A percentile compares a stretch with the other conserved stretches of the same genome.
phyloP scores from a whole-genome alignment of 2,329 filamentous ascomycete genomes.

The Paecilomyces sp. region DNA sequence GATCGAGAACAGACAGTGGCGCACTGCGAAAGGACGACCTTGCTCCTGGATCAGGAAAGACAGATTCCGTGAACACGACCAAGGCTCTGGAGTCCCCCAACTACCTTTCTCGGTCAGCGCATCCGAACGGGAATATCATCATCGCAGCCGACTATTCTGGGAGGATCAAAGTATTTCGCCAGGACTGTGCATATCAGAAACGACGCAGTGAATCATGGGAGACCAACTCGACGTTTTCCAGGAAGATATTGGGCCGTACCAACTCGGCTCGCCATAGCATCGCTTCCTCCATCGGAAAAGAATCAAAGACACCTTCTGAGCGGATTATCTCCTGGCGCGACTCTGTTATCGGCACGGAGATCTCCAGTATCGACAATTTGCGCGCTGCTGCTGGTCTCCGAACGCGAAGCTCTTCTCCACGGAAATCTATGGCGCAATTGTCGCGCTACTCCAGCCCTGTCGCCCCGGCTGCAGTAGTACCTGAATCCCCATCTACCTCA shows the following conservation, averaged over 20 bases:
- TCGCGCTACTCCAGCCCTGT: slow-evolving; percentile 17
- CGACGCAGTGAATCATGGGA: slow-evolving; percentile 73
- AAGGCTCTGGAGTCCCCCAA: slow-evolving; percentile 63
- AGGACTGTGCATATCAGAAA: slow-evolving; percentile 83
- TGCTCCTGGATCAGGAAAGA: slow-evolving; percentile 23
- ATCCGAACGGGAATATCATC: slow-evolving; percentile 80
- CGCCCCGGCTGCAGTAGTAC: slow-evolving; percentile 15
- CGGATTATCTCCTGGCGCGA: slow-evolving; percentile 86
- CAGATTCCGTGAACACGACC: slow-evolving; percentile 24
- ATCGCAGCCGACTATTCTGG: slow-evolving; percentile 85
- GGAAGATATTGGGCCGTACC: slow-evolving; percentile 50
- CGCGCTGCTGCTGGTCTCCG: slow-evolving; percentile 15
- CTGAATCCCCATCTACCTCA: slow-evolving; percentile 19
- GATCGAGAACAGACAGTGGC: slow-evolving; percentile 37
- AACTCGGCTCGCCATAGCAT: slow-evolving; percentile 51
- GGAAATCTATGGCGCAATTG: slow-evolving; percentile 29
- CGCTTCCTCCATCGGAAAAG: slow-evolving; percentile 39
- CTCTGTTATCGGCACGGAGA: slow-evolving; percentile 50
- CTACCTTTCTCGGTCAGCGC: slow-evolving; percentile 68
- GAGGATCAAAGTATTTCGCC: slow-evolving; percentile 86
- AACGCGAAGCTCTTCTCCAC: slow-evolving; percentile 43
- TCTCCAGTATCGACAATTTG: slow-evolving; percentile 39
- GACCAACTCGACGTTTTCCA: slow-evolving; percentile 67
- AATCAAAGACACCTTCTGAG: slow-evolving; percentile 54
- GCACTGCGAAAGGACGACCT: slow-evolving; percentile 23